phyloP scores from a whole-genome alignment of 768 basidiomycete species.

The Tephrocybe sp. region DNA sequence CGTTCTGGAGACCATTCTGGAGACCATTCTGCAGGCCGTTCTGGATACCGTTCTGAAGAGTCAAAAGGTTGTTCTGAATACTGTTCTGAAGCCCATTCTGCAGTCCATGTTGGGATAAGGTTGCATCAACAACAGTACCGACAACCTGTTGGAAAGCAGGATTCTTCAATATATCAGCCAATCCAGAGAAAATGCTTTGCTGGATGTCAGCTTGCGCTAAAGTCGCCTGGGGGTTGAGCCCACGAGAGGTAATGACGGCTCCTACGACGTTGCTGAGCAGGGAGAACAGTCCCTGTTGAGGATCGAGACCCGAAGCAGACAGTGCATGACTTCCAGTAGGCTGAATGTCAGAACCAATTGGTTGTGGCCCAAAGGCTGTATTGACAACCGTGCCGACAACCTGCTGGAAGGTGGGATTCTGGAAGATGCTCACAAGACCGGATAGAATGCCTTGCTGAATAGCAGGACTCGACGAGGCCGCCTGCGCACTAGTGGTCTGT shows the following conservation, averaged over 20 bases:
- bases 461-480: background rate
- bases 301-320: background rate
- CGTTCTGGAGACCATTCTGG: background rate
- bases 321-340: no score
- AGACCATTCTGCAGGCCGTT: background rate
- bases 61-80: slow-evolving; percentile 1
- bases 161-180: background rate
- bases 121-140: background rate
- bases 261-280: background rate
- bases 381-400: background rate
- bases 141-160: background rate
- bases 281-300: background rate
- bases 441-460: slow-evolving; percentile 4
- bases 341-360: background rate
- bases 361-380: background rate
- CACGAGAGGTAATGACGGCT: background rate
- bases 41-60: background rate
- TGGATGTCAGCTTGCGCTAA: background rate
- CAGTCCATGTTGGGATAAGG: background rate
- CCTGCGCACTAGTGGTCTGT: background rate
- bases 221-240: background rate
- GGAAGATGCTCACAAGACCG: background rate
- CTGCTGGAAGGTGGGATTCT: slow-evolving; percentile 7
- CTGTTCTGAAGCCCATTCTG: background rate
- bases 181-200: slow-evolving; percentile 1